Base-by-base conservation (phyloP, 257 asterid species). In the Rubia yunnanensis region DNA sequence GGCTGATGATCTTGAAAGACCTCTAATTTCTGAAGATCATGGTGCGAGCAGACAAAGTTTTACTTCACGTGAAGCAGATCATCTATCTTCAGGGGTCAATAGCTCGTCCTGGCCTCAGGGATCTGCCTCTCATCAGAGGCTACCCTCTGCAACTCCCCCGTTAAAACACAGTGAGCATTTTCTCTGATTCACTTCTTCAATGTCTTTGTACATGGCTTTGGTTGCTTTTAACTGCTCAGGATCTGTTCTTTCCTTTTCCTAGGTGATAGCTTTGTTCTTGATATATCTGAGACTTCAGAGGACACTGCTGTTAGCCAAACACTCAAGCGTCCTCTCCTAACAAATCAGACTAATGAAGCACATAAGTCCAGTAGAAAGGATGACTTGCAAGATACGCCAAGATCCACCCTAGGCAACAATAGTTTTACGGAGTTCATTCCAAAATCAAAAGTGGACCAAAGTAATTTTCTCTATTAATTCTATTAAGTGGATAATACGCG, bases 251-350 rank as follows among this genome's bases (percentile, higher is more conserved):
- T 63, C 56, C 44, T 52, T 57, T 31, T 62, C 73, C 66, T 87
- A 92, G 99, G 88, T 76, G 97, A 87, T 76, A 89, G 96, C 75
- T 86, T 87, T 79, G 69, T 92, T 73, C 96, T 92, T 44, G 86
- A 92, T 71, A 85, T 89, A 73, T 81, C 88, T 76, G 87, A 89
- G 76, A 72, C 85, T 68, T 81, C 87, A 39, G 94, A 86, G 70
- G 92, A 82, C 68, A 31, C 69, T 63, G 60, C 57, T 15, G 44
- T 80, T 35, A 73, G 83, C 63, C 79, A 80, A 66, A 80, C 83
- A 28, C 77, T 80, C 56, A 72, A 60, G 76, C 80, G 72, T 22
- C 86, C 81, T 23, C 56, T 65, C 48, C 68, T 46, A 38, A 55
- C 75, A 31, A 46, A 61, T 72, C 81, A 71, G 71, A 44, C 69